Base-by-base conservation (phyloP, 2,329 filamentous ascomycete genomes). In the Ophiostoma tasmaniense region DNA sequence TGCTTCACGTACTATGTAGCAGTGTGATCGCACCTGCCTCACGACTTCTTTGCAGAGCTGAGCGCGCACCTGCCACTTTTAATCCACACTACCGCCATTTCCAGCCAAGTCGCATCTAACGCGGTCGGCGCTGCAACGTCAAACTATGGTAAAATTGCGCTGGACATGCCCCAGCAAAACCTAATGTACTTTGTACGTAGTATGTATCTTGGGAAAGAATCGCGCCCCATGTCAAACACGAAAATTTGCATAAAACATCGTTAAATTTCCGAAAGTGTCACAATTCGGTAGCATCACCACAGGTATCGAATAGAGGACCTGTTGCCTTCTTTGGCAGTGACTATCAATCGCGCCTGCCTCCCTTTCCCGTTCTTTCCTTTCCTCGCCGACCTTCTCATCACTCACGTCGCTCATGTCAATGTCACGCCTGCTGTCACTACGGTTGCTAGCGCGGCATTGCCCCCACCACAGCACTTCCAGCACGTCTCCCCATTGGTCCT, bases 51-150 rank as follows among this genome's bases (percentile, higher is more conserved):
- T 8, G 8, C 33, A 33, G 55, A 61, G 25, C 55, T 61, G 55
- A 61, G n/a, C 55, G 55, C 55, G 55, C 17, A 33, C 55, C 55
- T 61, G 55, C 55, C 59, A 28, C 20, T 33, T 62, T n/a, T n/a
- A 62, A 62, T 62, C 59, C 30, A 33, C 59, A 62, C 30, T 22
- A 25, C 50, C 22, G 50, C 22, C 50, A 28, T 25, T 55, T 55
- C 22, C 10, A 55, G n/a, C 50, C n/a, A 45, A 39, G 30, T 25
- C 22, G 22, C 22, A 55, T 25, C 50, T 25, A 55, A 69, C 68
- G 68, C 68, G 68, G 68, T 65, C 62, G 68, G 33, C 68, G 52
- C 52, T 67, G 64, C 68, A 69, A 64, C 39, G 45, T 62, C 52
- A 64, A 42, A 25, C 30, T 35, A 10, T 25, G 22, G 35, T 25